Evolutionary conservation across 1,284 basidiomycete species (phyloP), one percentile per base, ranked within the genome.

Genomic region (Marasmius sp.): DNA sequence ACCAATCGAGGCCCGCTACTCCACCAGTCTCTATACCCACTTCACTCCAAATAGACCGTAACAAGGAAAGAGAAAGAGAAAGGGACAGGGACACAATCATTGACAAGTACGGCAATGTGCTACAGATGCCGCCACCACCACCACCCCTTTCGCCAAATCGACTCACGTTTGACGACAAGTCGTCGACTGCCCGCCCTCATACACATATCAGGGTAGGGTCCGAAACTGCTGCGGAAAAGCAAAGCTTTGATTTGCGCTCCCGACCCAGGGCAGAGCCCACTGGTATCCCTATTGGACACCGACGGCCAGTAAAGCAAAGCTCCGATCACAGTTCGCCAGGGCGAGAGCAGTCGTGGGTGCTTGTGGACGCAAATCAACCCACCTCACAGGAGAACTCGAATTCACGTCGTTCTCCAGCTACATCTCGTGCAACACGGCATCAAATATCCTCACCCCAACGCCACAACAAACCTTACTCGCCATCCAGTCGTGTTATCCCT

Each of bases 141-240:
- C 77, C 79, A 48, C 79, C 80, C 3, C 69, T 82, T 12, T 85
- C 85, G 7, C 85, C 85, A 11, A 79, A 80, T 60, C 79, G 81
- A 27, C 64, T 77, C 4, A 75, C 70, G 22, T 80, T 80, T 58
- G 82, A 84, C 41, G 81, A 82, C 33, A 72, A 72, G 34, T 69
- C 69, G 47, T 65, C 74, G 18, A 63, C 72, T 27, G 69, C 74
- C 34, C 70, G 77, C 6, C 67, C 67, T 51, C 66, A 72, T 52
- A 71, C 68, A 20, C 84, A 86, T 65, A 67, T 69, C 20, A 80
- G 82, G 57, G 75, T 81, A 16, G 78, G 78, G 12, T 84, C 85
- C 0, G 85, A 87, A 69, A 78, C 78, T 16, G 79, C 77, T 39
- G 72, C 74, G 16, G 84, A 87, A 48, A 78, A 82, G 22, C 84